Conservation (phyloP, 805 yeast genomes). For the Ogataea ramenticola region DNA sequence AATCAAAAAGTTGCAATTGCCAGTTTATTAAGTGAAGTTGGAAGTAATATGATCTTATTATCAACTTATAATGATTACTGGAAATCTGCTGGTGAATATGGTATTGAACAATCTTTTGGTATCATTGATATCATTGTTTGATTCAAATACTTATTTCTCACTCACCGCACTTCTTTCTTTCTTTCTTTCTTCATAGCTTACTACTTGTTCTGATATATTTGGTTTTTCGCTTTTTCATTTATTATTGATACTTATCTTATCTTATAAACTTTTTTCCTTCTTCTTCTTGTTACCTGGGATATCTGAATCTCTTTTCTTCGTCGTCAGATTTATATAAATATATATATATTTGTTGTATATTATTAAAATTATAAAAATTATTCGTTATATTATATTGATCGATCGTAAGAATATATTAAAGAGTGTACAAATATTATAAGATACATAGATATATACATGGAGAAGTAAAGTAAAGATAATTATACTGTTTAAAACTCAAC, state of each 20-base stretch:
- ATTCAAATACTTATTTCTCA: not conserved
- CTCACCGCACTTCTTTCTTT: no score
- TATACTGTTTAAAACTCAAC: slow-evolving; percentile 40
- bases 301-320: no score
- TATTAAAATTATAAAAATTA: not conserved
- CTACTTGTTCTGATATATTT: no score
- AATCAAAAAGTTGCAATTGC: slow-evolving; percentile 70
- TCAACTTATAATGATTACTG: slow-evolving; percentile 81
- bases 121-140: slow-evolving; percentile 30
- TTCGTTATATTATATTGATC: not conserved
- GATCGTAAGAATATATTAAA: no score
- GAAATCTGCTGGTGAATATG: slow-evolving; percentile 80
- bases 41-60: slow-evolving; percentile 60
- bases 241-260: not conserved
- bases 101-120: slow-evolving; percentile 86
- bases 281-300: no score
- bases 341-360: not conserved
- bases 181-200: no score
- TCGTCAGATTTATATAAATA: no score
- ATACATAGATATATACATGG: no score
- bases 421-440: no score
- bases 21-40: slow-evolving; percentile 50
- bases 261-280: no score
- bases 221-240: not conserved
- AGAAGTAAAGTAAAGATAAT: no score